Evolutionary conservation across 208 protist genomes (phyloP).

Genomic region (Strigomonas culicis): DNA sequence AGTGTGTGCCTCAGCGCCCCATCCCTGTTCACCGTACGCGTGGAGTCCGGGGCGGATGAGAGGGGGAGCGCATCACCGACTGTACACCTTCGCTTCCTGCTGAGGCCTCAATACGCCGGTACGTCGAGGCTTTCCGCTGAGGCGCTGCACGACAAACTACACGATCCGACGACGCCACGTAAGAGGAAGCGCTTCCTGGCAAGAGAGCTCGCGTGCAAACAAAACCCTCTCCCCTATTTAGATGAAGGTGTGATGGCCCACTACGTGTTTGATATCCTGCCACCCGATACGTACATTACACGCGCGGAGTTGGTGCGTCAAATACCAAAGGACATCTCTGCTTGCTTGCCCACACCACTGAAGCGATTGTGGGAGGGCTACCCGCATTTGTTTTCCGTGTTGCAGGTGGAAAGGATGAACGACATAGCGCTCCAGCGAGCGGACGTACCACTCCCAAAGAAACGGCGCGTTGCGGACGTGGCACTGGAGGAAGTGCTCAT

Average conservation of each 20-base stretch:
- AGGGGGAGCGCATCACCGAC: too few relatives aligned
- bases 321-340: neutral
- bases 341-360: neutral
- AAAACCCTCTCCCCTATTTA: constrained; percentile 3
- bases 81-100: too few relatives aligned
- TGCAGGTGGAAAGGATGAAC: constrained; percentile 15
- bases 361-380: neutral
- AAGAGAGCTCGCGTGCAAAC: constrained; percentile 1
- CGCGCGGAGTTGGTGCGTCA: neutral
- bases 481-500: constrained; percentile 71
- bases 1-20: constrained; percentile 76
- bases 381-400: constrained; percentile 24
- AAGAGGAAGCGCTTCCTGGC: neutral
- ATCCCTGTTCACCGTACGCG: constrained; percentile 30
- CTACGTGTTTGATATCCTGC: constrained; percentile 7
- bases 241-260: constrained; percentile 1
- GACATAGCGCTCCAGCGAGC: constrained; percentile 67
- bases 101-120: too few relatives aligned
- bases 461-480: constrained; percentile 22
- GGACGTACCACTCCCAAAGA: constrained; percentile 37
- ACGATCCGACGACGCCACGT: neutral
- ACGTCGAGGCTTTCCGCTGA: neutral
- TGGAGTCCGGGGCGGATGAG: too few relatives aligned
- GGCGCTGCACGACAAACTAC: neutral
- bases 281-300: neutral